Evolutionary conservation across 495 filamentous ascomycete species (phyloP).

Genomic region (Hypoxylon lienhwacheense): DNA sequence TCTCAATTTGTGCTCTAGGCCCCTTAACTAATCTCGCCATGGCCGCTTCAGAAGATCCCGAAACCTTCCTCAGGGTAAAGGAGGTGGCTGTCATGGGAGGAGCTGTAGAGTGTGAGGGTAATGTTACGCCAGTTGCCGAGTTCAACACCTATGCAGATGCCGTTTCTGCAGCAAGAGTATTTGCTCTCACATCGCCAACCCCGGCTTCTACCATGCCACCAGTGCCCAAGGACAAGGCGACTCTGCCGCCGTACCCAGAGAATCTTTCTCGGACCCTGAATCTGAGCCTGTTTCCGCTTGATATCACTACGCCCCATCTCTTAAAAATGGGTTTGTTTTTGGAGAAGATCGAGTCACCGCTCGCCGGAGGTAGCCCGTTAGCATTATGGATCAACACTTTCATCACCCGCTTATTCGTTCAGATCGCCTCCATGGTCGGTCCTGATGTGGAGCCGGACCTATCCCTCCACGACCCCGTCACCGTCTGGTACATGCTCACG

Average conservation of each 20-base stretch:
- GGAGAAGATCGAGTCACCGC: conserved; percentile 52
- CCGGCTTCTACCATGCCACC: conserved; percentile 73
- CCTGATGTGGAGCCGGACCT: conserved; percentile 60
- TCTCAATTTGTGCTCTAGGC: conserved; percentile 87
- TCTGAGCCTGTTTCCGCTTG: conserved; percentile 80
- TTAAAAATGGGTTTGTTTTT: conserved; percentile 64
- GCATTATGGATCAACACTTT: conserved; percentile 82
- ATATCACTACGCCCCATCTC: conserved; percentile 79
- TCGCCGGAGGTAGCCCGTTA: conserved; percentile 67
- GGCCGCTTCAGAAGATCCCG: conserved; percentile 80
- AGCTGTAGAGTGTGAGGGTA: conserved; percentile 75
- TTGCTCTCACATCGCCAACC: conserved; percentile 79
- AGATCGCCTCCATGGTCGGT: conserved; percentile 64
- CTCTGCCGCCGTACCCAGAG: conserved; percentile 66
- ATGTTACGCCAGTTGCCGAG: conserved; percentile 76
- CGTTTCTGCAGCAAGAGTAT: conserved; percentile 83
- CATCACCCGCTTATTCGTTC: conserved; percentile 72
- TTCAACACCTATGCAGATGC: conserved; percentile 86
- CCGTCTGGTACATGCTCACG: conserved; percentile 82
- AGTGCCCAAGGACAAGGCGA: conserved; percentile 41
- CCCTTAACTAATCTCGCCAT: conserved; percentile 89
- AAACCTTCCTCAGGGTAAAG: conserved; percentile 84
- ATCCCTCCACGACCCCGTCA: conserved; percentile 84
- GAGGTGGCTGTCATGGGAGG: conserved; percentile 98
- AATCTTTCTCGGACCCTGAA: conserved; percentile 67